phyloP scores from a whole-genome alignment of 768 basidiomycete genomes.

The Plicaturopsis crispa region DNA sequence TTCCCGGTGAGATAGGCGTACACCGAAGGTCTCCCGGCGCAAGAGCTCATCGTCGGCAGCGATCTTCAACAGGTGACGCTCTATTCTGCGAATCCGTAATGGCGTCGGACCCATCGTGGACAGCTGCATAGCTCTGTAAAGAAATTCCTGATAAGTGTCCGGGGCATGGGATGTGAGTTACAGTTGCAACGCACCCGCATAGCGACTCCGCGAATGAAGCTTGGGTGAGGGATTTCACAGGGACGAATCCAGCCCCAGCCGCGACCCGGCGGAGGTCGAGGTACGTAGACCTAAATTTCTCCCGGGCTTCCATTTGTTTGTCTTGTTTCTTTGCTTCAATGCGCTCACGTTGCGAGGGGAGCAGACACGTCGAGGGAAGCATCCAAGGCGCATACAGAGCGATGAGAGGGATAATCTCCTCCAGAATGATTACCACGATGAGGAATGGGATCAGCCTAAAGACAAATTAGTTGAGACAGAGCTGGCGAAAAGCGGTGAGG shows the following conservation, averaged over 20 bases:
- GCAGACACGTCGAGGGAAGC: conserved; percentile 81
- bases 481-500: background rate
- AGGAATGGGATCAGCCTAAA: conserved; percentile 73
- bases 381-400: conserved; percentile 80
- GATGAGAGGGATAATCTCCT: conserved; percentile 78
- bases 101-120: conserved; percentile 28
- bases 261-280: conserved; percentile 29
- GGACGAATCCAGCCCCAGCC: no score
- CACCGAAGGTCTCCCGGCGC: conserved; percentile 13
- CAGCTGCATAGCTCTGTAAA: conserved; percentile 26
- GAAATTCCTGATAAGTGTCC: no score
- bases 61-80: conserved; percentile 27
- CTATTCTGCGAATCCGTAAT: conserved; percentile 26
- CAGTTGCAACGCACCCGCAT: no score
- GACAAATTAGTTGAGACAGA: conserved; percentile 1
- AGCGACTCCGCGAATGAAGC: no score
- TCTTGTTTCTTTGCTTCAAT: conserved; percentile 44
- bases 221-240: no score
- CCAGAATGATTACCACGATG: conserved; percentile 62
- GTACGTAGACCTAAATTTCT: conserved; percentile 20
- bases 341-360: conserved; percentile 73
- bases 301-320: conserved; percentile 24
- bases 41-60: conserved; percentile 31
- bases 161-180: no score
- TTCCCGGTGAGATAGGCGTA: conserved; percentile 42